Evolutionary conservation across 148 eudicot genomes (phyloP).

Genomic region (Arctostaphylos glauca): DNA sequence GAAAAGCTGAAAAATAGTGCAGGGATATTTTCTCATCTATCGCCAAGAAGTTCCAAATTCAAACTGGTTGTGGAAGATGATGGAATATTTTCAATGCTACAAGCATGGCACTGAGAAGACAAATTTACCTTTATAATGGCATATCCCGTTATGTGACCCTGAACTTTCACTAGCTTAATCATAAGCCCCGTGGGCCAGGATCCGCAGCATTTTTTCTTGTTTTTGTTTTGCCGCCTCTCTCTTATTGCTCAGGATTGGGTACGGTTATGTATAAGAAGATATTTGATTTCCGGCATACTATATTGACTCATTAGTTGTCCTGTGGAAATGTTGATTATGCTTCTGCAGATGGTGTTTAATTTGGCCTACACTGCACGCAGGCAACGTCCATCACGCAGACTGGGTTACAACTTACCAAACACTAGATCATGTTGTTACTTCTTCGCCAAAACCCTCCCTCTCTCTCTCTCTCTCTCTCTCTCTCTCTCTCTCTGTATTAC

Average conservation of each 20-base stretch:
- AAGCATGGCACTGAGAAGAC: not conserved
- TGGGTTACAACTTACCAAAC: not conserved
- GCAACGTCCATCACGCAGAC: not conserved
- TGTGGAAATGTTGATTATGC: not conserved
- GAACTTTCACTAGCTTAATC: not conserved
- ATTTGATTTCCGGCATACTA: not conserved
- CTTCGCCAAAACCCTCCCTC: not conserved
- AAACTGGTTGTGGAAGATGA: slow-evolving; percentile 11
- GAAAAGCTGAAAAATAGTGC: not conserved
- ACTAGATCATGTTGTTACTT: not conserved
- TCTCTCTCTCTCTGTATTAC: too few species aligned
- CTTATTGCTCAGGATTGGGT: slow-evolving; percentile 5
- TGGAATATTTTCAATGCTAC: not conserved
- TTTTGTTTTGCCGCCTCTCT: not conserved
- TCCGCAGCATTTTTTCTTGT: not conserved
- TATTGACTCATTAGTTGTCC: not conserved
- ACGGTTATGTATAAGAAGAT: slow-evolving; percentile 5
- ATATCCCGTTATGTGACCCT: not conserved
- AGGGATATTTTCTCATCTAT: not conserved
- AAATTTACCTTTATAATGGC: not conserved
- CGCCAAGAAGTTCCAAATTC: not conserved
- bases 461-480: not conserved
- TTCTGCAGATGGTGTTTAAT: not conserved
- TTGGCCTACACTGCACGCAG: not conserved
- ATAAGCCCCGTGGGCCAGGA: not conserved